Conservation (phyloP, 2,329 filamentous ascomycete genomes). For the Verticillium zaregamsianum region DNA sequence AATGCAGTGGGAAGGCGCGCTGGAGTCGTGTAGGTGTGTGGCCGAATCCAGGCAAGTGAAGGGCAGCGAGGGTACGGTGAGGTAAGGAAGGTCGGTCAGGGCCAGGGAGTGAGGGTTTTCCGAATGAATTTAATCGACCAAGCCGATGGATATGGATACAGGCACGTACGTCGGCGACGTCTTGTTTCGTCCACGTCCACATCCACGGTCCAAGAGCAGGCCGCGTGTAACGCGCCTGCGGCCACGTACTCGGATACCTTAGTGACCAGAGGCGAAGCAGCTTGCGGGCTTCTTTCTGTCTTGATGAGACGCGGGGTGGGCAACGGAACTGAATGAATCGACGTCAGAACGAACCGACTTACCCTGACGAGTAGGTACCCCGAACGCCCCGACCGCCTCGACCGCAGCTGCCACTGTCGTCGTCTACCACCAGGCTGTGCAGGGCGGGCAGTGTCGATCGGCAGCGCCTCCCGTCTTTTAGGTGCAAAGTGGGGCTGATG, state of each 20-base stretch:
- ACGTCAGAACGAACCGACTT: too few species aligned
- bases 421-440: background rate
- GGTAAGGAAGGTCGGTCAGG: too few species aligned
- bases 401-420: too few species aligned
- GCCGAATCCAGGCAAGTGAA: background rate
- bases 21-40: background rate
- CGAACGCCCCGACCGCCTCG: too few species aligned
- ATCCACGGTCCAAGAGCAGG: background rate
- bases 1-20: too few species aligned
- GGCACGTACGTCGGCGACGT: background rate
- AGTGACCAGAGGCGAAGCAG: background rate
- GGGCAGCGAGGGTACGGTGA: background rate
- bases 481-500: background rate
- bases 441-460: background rate
- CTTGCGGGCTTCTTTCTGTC: background rate
- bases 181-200: background rate
- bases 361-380: too few species aligned
- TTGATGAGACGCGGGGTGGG: background rate
- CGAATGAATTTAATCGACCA: background rate
- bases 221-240: background rate
- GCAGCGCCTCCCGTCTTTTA: background rate
- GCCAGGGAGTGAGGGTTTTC: background rate
- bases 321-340: background rate
- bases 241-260: background rate
- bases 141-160: background rate